Percentiles rank a stretch among this genome's conserved stretches.
Evolutionary conservation across 2,329 filamentous ascomycete genomes (phyloP).

Genomic region (Pseudonectria foliicola): DNA sequence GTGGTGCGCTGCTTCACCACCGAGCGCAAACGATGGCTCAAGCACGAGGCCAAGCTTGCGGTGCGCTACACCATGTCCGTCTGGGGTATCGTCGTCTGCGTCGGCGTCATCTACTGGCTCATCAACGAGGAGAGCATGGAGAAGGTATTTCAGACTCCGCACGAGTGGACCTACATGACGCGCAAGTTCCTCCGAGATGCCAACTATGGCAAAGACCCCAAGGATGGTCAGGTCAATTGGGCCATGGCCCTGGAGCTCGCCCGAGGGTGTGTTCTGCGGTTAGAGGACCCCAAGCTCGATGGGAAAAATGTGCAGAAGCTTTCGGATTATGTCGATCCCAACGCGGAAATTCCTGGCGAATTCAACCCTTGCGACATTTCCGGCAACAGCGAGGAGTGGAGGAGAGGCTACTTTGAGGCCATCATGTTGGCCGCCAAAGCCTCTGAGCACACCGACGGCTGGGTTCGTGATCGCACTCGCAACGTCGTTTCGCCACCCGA

Average conservation of each 20-base stretch:
- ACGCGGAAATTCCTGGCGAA: constrained; percentile 61
- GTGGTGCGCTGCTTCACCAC: constrained; percentile 72
- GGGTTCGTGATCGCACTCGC: constrained; percentile 62
- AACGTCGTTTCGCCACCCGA: constrained; percentile 63
- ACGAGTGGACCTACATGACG: constrained; percentile 70
- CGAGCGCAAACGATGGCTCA: constrained; percentile 63
- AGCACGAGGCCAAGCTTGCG: constrained; percentile 62
- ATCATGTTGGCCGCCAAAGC: constrained; percentile 70
- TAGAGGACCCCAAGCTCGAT: constrained; percentile 64
- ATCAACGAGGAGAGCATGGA: constrained; percentile 70
- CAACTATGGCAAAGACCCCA: constrained; percentile 49
- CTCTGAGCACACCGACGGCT: constrained; percentile 76
- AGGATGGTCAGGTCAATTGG: constrained; percentile 56
- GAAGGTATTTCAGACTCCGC: constrained; percentile 69
- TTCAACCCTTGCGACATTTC: constrained; percentile 61
- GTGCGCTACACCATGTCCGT: constrained; percentile 60
- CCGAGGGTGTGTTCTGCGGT: constrained; percentile 50
- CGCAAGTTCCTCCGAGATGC: constrained; percentile 62
- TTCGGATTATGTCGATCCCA: constrained; percentile 52
- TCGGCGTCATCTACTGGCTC: constrained; percentile 55
- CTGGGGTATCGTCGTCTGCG: constrained; percentile 55
- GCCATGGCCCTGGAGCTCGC: constrained; percentile 55
- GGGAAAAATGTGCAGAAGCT: constrained; percentile 58
- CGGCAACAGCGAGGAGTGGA: constrained; percentile 74
- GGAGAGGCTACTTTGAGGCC: constrained; percentile 75